Evolutionary conservation across 441 rosid species (phyloP).

Genomic region (Brassica hybrid): DNA sequence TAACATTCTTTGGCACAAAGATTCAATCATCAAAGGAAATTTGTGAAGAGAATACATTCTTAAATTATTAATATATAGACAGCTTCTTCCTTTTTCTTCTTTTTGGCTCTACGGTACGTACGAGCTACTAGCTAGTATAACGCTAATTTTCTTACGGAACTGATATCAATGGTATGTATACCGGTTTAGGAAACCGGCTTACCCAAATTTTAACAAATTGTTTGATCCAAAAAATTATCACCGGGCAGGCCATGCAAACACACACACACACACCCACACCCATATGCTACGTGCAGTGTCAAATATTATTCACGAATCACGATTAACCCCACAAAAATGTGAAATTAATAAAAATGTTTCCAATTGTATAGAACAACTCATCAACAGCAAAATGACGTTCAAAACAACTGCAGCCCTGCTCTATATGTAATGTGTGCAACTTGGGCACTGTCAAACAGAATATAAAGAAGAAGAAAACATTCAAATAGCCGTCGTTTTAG

Average conservation of each 20-base stretch:
- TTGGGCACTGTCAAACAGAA: slow-evolving; percentile 30
- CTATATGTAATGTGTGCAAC: slow-evolving; percentile 9
- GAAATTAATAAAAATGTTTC: background rate
- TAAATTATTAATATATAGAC: background rate
- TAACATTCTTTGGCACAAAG: background rate
- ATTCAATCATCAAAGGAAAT: background rate
- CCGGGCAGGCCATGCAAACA: background rate
- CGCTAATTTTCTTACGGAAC: background rate
- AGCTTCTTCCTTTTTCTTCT: background rate
- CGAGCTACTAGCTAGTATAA: background rate
- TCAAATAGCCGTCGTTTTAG: slow-evolving; percentile 22
- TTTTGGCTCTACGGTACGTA: background rate
- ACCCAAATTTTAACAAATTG: background rate
- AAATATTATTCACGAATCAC: background rate
- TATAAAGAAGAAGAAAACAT: slow-evolving; percentile 10
- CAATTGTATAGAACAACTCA: background rate
- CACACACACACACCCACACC: background rate
- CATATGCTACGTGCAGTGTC: too few relatives aligned
- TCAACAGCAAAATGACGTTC: background rate
- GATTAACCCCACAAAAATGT: background rate
- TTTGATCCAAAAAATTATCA: background rate
- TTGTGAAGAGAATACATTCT: background rate
- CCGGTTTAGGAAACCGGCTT: background rate
- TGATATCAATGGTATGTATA: too few relatives aligned
- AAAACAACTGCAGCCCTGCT: background rate